A percentile compares a stretch with the other conserved stretches of the same genome.
phyloP scores from a whole-genome alignment of 148 eudicot genomes.

The Dianthus caryophyllus region DNA sequence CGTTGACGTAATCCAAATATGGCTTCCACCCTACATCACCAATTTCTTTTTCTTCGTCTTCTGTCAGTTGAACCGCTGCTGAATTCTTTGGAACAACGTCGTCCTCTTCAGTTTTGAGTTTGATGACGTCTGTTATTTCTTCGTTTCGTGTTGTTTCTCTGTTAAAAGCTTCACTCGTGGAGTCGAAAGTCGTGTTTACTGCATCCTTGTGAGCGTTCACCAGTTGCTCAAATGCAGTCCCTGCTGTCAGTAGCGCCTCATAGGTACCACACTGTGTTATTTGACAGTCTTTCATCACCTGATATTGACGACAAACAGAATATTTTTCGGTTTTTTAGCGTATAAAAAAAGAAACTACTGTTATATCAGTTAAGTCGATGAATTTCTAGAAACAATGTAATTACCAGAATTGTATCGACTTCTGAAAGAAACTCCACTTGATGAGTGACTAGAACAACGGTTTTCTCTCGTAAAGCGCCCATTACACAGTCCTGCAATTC shows the following conservation, averaged over 20 bases:
- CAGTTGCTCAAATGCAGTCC: slow-evolving; percentile 7
- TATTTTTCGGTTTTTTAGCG: no score
- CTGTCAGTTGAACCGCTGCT: slow-evolving; percentile 33
- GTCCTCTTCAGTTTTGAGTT: background rate
- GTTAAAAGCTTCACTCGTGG: slow-evolving; percentile 5
- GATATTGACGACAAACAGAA: background rate
- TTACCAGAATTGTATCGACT: slow-evolving; percentile 49
- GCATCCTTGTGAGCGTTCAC: slow-evolving; percentile 14
- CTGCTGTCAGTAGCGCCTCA: background rate
- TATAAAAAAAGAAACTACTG: background rate
- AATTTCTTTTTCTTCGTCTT: slow-evolving; percentile 37
- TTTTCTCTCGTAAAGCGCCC: slow-evolving; percentile 49
- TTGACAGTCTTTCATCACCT: slow-evolving; percentile 8
- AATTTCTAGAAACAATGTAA: background rate
- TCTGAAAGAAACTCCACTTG: slow-evolving; percentile 29
- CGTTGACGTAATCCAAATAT: slow-evolving; percentile 39
- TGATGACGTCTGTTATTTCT: background rate
- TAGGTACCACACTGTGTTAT: slow-evolving; percentile 7
- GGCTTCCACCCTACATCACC: slow-evolving; percentile 38
- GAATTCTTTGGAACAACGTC: slow-evolving; percentile 2
- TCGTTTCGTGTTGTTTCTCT: background rate
- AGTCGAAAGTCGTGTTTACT: slow-evolving; percentile 1
- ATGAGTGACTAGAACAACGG: slow-evolving; percentile 58
- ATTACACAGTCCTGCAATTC: slow-evolving; percentile 50
- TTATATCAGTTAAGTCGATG: no score